Conservation (phyloP, 2,329 filamentous ascomycete genomes). For the Aspergillus pseudoglaucus region DNA sequence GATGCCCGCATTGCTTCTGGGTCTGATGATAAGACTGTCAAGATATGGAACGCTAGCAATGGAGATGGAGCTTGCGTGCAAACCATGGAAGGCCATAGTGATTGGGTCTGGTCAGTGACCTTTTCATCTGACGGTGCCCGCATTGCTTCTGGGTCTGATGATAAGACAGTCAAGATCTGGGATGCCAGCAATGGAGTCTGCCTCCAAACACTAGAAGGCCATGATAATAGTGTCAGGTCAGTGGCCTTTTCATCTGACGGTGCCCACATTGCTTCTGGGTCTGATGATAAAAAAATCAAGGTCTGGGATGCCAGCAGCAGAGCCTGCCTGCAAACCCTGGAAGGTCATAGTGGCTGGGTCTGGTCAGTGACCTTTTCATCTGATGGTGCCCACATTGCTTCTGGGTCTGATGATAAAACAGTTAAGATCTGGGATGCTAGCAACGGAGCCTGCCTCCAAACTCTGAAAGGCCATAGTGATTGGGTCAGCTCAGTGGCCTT, state of each 20-base stretch:
- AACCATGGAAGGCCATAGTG: conserved; percentile 11
- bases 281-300: conserved; percentile 16
- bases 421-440: too few relatives aligned
- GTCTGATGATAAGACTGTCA: conserved; percentile 16
- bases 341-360: too few relatives aligned
- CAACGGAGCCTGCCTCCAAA: too few relatives aligned
- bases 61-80: conserved; percentile 4
- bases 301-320: conserved; percentile 8
- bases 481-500: too few relatives aligned
- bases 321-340: too few relatives aligned
- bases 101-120: not conserved
- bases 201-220: conserved; percentile 8
- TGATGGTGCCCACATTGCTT: too few relatives aligned
- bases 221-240: conserved; percentile 2
- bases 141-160: conserved; percentile 18
- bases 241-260: too few relatives aligned
- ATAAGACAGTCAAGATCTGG: conserved; percentile 20
- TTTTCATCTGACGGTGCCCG: too few relatives aligned
- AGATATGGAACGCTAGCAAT: conserved; percentile 33
- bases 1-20: conserved; percentile 13
- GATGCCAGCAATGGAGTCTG: conserved; percentile 30
- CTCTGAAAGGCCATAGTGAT: too few relatives aligned
- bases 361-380: too few relatives aligned
- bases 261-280: too few relatives aligned
- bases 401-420: too few relatives aligned